Base-by-base conservation (phyloP, 805 yeast genomes). In the Saccharomycopsis olivae region DNA sequence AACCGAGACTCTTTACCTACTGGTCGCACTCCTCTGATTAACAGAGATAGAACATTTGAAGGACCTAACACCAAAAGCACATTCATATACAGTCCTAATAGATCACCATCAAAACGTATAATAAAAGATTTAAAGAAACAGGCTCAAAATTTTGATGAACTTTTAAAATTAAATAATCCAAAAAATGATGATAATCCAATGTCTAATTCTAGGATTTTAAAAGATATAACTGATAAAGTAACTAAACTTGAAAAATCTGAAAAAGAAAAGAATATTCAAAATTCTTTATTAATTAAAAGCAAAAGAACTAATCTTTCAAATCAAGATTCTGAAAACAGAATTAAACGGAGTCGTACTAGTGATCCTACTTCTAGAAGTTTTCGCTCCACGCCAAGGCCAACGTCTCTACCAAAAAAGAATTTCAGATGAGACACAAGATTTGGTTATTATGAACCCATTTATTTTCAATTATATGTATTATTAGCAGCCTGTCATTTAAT, bases 21-120 rank as follows among this genome's bases (percentile, higher is more conserved):
- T 1, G 60, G 60, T 2, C 56, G 56, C 19, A 56, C 60, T 1
- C 60, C 60, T 6, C 46, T 43, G 35, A 13, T 31, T 11, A 11
- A 20, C 14, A 30, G 29, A 11, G 16, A 20, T 16, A n/a, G n/a
- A n/a, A n/a, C n/a, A n/a, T 15, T 20, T 5, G 11, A 24, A 3
- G 20, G 25, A 10, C 18, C n/a, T 19, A 27, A 17, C 8, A 18
- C 16, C 21, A 20, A 25, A 5, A 38, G 28, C 15, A 18, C 5
- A 11, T 11, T 19, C 11, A 14, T 30, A 25, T 27, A 29, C 15
- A 21, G 40, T 25, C 44, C 43, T 10, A 34, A 27, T 18, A 23
- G 47, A 13, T 43, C 47, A 16, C 43, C 47, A 14, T 35, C 47
- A 13, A 43, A 39, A 31, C 16, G 47, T 16, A 29, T 43, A 8